A percentile compares a stretch with the other conserved stretches of the same genome.
Evolutionary conservation across 805 yeast genomes (phyloP).

Genomic region (Tetrapisispora arboricola): DNA sequence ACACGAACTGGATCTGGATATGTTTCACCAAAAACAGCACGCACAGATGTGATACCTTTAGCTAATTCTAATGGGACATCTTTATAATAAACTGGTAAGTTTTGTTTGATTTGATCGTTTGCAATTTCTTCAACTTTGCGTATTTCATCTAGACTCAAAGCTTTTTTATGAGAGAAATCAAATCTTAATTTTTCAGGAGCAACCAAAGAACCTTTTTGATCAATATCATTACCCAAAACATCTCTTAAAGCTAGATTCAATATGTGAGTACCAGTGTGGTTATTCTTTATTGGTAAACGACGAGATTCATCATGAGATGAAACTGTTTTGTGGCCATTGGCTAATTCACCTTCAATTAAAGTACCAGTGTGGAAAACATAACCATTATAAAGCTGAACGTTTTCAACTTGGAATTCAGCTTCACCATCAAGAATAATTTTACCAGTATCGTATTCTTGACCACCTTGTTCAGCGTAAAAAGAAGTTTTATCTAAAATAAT

Average conservation of each 20-base stretch:
- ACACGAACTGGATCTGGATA: constrained; percentile 99
- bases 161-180: constrained; percentile 92
- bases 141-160: constrained; percentile 59
- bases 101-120: constrained; percentile 59
- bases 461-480: constrained; percentile 98
- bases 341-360: constrained; percentile 63
- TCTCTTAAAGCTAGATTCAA: constrained; percentile 81
- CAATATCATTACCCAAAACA: constrained; percentile 78
- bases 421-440: constrained; percentile 78
- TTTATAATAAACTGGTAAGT: constrained; percentile 66
- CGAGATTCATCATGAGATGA: constrained; percentile 88
- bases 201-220: constrained; percentile 94
- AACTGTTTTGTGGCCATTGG: constrained; percentile 60
- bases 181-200: constrained; percentile 92
- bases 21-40: constrained; percentile 98
- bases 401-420: constrained; percentile 80
- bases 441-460: constrained; percentile 96
- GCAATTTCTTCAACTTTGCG: constrained; percentile 65
- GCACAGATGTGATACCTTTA: constrained; percentile 65
- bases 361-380: constrained; percentile 92
- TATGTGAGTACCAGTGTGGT: constrained; percentile 97
- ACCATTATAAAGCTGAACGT: constrained; percentile 89
- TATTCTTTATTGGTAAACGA: constrained; percentile 93
- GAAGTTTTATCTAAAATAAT: constrained; percentile 80
- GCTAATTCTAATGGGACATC: constrained; percentile 73